Conservation (phyloP, 345 rosid species). For the Eutrema heterophyllum region DNA sequence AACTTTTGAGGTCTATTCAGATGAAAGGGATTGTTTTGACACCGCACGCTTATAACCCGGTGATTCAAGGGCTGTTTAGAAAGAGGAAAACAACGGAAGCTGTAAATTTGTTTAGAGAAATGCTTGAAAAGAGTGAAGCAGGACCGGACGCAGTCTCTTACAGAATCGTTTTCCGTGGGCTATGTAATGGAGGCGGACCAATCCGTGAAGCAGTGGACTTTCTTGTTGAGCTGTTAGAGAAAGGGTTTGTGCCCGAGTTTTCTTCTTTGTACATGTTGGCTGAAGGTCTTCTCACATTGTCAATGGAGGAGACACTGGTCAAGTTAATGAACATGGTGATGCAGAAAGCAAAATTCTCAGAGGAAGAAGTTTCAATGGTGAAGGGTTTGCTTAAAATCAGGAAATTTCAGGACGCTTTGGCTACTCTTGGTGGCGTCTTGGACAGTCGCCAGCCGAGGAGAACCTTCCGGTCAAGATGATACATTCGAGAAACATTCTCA, state of each 20-base stretch:
- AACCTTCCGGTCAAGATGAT: slow-evolving; percentile 38
- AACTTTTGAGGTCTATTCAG: slow-evolving; percentile 65
- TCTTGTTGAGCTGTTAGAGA: slow-evolving; percentile 60
- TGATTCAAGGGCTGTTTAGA: slow-evolving; percentile 68
- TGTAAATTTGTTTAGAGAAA: slow-evolving; percentile 74
- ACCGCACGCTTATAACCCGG: slow-evolving; percentile 81
- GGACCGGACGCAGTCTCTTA: slow-evolving; percentile 61
- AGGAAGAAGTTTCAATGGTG: slow-evolving; percentile 56
- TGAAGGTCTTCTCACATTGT: slow-evolving; percentile 67
- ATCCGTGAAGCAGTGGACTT: slow-evolving; percentile 82
- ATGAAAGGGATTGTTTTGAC: slow-evolving; percentile 71
- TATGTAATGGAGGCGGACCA: slow-evolving; percentile 73
- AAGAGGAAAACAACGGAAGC: slow-evolving; percentile 63
- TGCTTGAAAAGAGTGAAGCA: slow-evolving; percentile 51
- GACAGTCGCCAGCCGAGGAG: slow-evolving; percentile 38
- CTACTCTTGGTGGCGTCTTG: slow-evolving; percentile 52
- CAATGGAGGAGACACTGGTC: slow-evolving; percentile 63
- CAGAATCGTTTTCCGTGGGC: slow-evolving; percentile 67
- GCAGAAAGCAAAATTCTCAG: slow-evolving; percentile 59
- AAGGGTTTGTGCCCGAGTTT: slow-evolving; percentile 69
- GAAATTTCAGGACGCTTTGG: slow-evolving; percentile 73
- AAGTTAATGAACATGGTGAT: slow-evolving; percentile 59
- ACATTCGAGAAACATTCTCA: background rate
- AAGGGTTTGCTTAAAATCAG: slow-evolving; percentile 65
- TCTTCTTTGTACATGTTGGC: slow-evolving; percentile 76